phyloP scores from a whole-genome alignment of 83 land plant species.

The Picea abies region DNA sequence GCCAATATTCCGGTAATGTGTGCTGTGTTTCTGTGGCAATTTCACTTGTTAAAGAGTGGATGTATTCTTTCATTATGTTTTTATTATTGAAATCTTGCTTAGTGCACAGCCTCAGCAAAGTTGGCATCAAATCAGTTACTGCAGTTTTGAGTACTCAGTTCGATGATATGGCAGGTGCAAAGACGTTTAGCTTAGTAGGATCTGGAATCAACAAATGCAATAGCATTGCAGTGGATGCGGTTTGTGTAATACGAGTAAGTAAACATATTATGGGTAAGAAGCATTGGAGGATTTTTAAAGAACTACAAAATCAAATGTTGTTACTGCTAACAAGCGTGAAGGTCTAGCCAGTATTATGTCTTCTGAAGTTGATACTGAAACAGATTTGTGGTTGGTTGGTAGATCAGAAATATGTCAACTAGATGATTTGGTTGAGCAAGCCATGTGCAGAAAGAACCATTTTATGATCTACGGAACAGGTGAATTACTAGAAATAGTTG shows the following conservation, averaged over 20 bases:
- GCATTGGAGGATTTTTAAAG: constrained; percentile 13
- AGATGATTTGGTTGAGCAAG: constrained; percentile 15
- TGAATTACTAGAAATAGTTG: constrained; percentile 1
- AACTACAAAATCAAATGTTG: constrained; percentile 9
- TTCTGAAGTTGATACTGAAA: constrained; percentile 11
- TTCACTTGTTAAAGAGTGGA: constrained; percentile 6
- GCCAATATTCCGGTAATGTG: constrained; percentile 5
- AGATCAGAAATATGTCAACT: constrained; percentile 13
- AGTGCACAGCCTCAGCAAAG: neutral
- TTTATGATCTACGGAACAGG: constrained; percentile 17
- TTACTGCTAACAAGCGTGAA: constrained; percentile 10
- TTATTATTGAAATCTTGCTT: constrained; percentile 5
- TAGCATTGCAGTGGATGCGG: constrained; percentile 15
- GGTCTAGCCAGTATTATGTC: constrained; percentile 11
- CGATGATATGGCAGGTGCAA: constrained; percentile 19
- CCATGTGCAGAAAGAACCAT: constrained; percentile 15
- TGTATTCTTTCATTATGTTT: constrained; percentile 8
- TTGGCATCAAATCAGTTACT: constrained; percentile 5
- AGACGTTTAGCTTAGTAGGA: constrained; percentile 12
- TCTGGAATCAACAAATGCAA: constrained; percentile 16
- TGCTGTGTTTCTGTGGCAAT: constrained; percentile 13
- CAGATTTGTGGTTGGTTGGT: constrained; percentile 17
- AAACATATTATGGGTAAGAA: constrained; percentile 11
- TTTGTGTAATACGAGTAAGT: constrained; percentile 15
- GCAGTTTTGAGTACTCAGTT: constrained; percentile 17